Evolutionary conservation across 495 filamentous ascomycete genomes (phyloP), one percentile per base, ranked within the genome.

Genomic region (Daldinia caldariorum): DNA sequence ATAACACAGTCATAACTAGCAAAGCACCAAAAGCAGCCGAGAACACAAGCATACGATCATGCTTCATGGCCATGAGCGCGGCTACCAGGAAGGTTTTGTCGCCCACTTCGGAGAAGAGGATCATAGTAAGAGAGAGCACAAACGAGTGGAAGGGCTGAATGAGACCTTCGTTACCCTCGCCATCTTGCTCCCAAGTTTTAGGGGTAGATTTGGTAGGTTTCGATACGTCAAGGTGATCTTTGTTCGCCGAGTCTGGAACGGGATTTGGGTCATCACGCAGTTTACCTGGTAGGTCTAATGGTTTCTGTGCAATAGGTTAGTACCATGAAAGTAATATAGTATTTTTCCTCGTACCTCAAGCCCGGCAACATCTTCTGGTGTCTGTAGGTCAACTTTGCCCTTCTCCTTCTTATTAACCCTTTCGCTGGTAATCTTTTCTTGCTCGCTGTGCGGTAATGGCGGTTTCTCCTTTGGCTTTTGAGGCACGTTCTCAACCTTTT

Each of bases 61-160:
- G 94, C 71, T 97, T 93, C 95, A 99, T 99, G 1, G 95, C 95
- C 95, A 99, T 99, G 20, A 99, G 85, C 26, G 95, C 95, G 13
- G 95, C 95, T 47, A 99, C 93, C 43, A 99, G 85, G 82, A 99
- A 99, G 0, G 95, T 99, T 79, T 99, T 99, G 86, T 99, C 95
- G 64, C 95, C 95, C 76, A 99, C 89, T 77, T 99, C 95, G 67
- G 95, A 97, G 72, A 98, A 92, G 60, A 98, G 85, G 67, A 99
- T 99, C 95, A 98, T 98, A 63, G 94, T 93, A 58, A 97, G 88
- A 7, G 95, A 95, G 54, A 97, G 91, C 26, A 94, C 71, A 74
- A 95, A 95, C 9, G 95, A 98, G 78, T 99, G 95, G 59, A 97
- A 84, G 0, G 94, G 92, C 70, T 89, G 91, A 61, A 92, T 91